These are phyloP conservation scores for Pseudocercospora musae DNA, from an alignment of 2,329 filamentous ascomycete species.

Conservation along the genomic window DNA sequence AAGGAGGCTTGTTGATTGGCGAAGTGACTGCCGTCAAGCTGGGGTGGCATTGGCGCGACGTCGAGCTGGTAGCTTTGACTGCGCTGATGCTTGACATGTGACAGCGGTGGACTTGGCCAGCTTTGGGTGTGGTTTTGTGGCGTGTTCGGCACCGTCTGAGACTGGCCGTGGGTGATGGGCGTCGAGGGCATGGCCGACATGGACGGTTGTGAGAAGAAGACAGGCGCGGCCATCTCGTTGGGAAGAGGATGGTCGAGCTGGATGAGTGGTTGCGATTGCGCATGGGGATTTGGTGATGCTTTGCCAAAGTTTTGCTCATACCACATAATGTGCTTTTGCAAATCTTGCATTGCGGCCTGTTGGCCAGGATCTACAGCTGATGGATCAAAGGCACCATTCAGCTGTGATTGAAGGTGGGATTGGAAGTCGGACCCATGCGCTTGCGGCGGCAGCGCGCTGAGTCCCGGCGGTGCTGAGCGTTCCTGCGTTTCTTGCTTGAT, in stretches of 20 bases:
- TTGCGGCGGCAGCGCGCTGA: constrained; percentile 20
- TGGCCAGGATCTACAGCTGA: constrained; percentile 19
- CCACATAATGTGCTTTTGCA: constrained; percentile 33
- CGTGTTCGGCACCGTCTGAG: constrained; percentile 52
- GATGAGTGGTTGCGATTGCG: constrained; percentile 20
- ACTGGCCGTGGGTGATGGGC: constrained; percentile 31
- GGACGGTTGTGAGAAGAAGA: constrained; percentile 26
- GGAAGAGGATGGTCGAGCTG: constrained; percentile 20
- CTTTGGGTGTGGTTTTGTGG: constrained; percentile 40
- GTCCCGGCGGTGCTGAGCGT: constrained; percentile 78
- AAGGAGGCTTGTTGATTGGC: constrained; percentile 24
- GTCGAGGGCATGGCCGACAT: constrained; percentile 29
- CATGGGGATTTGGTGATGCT: constrained; percentile 19
- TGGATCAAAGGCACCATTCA: constrained; percentile 35
- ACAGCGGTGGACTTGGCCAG: constrained; percentile 35
- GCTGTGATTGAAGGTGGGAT: constrained; percentile 54
- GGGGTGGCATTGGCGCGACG: constrained; percentile 53
- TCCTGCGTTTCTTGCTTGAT: constrained; percentile 76
- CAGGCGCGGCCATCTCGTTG: constrained; percentile 21
- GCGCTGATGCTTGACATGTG: constrained; percentile 31
- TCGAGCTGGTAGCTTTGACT: constrained; percentile 47
- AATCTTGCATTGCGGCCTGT: constrained; percentile 27
- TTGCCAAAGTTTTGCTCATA: constrained; percentile 29
- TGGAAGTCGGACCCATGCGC: constrained; percentile 35
- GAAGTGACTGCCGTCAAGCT: constrained; percentile 13